Evolutionary conservation across 1,284 basidiomycete species (phyloP).

Genomic region (Volvariella volvacea): DNA sequence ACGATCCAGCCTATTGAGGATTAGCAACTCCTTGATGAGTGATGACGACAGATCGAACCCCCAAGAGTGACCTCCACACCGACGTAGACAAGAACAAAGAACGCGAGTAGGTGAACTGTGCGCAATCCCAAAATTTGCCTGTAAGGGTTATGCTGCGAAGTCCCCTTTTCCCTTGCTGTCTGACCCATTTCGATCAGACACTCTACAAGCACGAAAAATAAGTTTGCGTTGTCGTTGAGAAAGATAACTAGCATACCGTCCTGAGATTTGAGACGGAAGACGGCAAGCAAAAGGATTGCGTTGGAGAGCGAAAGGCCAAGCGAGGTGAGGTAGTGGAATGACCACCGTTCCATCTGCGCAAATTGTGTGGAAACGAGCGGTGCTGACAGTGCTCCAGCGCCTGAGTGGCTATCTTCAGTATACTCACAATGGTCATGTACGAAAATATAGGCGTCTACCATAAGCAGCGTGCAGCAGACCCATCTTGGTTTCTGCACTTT

Average conservation of each 20-base stretch:
- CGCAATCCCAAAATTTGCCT: conserved; percentile 47
- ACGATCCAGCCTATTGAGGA: conserved; percentile 49
- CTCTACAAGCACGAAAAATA: too few species aligned
- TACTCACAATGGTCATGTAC: conserved; percentile 5
- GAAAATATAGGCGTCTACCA: conserved; percentile 40
- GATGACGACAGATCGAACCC: too few species aligned
- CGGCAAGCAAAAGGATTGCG: conserved; percentile 30
- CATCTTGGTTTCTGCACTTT: conserved; percentile 40
- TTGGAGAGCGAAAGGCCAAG: conserved; percentile 48
- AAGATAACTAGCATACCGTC: conserved; percentile 34
- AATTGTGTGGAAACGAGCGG: conserved; percentile 70
- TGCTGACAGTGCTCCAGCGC: conserved; percentile 58
- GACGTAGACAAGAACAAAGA: conserved; percentile 63
- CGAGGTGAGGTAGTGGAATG: conserved; percentile 58
- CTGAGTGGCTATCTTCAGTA: conserved; percentile 26
- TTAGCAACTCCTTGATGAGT: too few species aligned
- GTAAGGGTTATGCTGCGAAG: conserved; percentile 38
- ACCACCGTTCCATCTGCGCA: conserved; percentile 42
- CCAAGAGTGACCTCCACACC: conserved; percentile 64
- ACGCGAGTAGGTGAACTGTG: conserved; percentile 50
- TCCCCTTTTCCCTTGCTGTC: conserved; percentile 24
- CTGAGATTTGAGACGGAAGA: conserved; percentile 47
- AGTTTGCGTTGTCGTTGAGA: too few species aligned
- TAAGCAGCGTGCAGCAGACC: conserved; percentile 49
- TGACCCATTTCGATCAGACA: conserved; percentile 36